Conservation (phyloP, 2,329 filamentous ascomycete species). For the Fusarium hostae region DNA sequence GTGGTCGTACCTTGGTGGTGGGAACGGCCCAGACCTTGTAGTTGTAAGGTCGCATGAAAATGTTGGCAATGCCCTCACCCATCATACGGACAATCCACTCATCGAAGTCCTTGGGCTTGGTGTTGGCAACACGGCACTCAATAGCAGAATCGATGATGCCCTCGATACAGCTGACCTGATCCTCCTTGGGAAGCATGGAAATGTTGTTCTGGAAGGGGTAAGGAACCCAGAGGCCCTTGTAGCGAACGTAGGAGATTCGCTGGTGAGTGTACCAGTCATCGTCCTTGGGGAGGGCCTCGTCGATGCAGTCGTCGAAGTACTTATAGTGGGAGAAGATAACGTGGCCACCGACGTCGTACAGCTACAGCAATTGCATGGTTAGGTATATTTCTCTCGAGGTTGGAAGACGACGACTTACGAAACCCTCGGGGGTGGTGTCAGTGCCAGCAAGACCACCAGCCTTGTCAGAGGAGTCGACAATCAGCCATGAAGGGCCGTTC, state of each 20-base stretch:
- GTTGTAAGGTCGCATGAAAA: constrained; percentile 99
- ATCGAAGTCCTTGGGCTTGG: constrained; percentile 96
- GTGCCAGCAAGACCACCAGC: constrained; percentile 96
- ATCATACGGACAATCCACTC: constrained; percentile 97
- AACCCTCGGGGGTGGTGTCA: constrained; percentile 93
- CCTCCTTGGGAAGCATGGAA: constrained; percentile 96
- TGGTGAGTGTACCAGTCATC: constrained; percentile 98
- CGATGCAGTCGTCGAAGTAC: constrained; percentile 99
- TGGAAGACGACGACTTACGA: constrained; percentile 73
- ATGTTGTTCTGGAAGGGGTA: constrained; percentile 99
- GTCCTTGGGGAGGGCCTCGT: constrained; percentile 93
- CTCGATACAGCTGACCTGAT: constrained; percentile 93
- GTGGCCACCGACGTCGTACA: constrained; percentile 98
- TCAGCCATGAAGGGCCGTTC: constrained; percentile 95
- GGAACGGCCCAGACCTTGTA: constrained; percentile 99
- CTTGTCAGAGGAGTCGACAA: constrained; percentile 90
- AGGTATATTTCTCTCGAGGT: constrained; percentile 21
- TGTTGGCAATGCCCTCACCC: constrained; percentile 87
- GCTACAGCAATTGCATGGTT: constrained; percentile 60
- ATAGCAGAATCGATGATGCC: constrained; percentile 95
- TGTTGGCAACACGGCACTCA: constrained; percentile 85
- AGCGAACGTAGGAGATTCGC: constrained; percentile 98
- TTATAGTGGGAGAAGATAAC: constrained; percentile 99
- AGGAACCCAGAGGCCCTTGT: constrained; percentile 95
- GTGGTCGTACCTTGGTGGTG: constrained; percentile 81